Evolutionary conservation across 1,139 yeast genomes (phyloP).

Genomic region (Diutina pseudorugosa): DNA sequence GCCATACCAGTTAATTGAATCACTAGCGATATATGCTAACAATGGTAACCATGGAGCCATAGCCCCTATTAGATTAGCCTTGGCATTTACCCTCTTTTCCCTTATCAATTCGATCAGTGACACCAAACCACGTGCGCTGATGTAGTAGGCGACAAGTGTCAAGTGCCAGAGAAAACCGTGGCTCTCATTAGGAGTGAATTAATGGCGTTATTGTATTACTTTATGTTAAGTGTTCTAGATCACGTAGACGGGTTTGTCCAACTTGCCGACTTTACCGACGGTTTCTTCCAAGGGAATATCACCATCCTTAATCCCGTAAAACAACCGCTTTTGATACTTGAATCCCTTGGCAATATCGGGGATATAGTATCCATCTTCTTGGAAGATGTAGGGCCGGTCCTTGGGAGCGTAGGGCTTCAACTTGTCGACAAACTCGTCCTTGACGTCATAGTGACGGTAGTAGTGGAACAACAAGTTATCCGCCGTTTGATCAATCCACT

Average conservation of each 20-base stretch:
- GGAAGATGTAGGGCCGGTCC: constrained; percentile 17
- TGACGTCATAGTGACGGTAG: constrained; percentile 13
- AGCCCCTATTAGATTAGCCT: too few species aligned
- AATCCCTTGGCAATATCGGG: constrained; percentile 16
- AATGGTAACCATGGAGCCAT: too few species aligned
- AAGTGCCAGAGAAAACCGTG: too few species aligned
- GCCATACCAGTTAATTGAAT: too few species aligned
- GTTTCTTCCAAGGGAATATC: constrained; percentile 2
- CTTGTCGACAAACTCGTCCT: constrained; percentile 15
- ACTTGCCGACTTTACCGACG: not conserved
- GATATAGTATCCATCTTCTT: constrained; percentile 14
- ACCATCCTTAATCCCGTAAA: constrained; percentile 14
- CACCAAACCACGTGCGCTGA: too few species aligned
- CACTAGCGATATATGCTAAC: too few species aligned
- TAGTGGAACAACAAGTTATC: constrained; percentile 16
- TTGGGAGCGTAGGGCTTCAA: constrained; percentile 13
- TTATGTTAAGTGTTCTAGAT: not conserved
- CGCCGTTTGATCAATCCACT: constrained; percentile 13
- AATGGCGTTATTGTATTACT: too few species aligned
- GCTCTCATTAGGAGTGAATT: too few species aligned
- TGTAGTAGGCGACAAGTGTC: too few species aligned
- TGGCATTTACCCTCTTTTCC: too few species aligned
- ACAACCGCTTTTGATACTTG: constrained; percentile 14
- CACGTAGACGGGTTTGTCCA: not conserved
- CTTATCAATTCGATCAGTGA: too few species aligned